Conservation (phyloP, 352 stramenopile species). For the Phytopythium vexans region DNA sequence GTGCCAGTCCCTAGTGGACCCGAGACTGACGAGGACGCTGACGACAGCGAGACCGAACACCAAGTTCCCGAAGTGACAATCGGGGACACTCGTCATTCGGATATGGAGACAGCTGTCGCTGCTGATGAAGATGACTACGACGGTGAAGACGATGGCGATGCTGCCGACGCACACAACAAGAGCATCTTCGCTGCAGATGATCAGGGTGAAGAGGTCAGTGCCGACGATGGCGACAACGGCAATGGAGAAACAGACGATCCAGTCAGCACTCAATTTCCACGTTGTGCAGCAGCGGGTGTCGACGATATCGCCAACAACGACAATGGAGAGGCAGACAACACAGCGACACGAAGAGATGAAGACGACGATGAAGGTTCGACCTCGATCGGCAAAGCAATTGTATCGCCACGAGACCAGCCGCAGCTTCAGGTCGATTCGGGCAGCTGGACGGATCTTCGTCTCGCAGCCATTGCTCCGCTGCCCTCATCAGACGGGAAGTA, state of each 20-base stretch:
- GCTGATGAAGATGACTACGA: slow-evolving; percentile 14
- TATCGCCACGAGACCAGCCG: too few species aligned
- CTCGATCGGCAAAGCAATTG: too few species aligned
- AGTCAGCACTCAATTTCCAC: background rate
- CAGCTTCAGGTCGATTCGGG: background rate
- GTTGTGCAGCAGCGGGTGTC: too few species aligned
- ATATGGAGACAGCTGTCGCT: background rate
- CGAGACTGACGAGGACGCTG: slow-evolving; percentile 3
- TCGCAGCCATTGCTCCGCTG: slow-evolving; percentile 12
- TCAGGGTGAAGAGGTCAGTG: background rate
- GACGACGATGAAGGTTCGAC: too few species aligned
- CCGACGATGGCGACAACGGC: background rate
- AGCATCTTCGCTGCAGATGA: slow-evolving; percentile 1
- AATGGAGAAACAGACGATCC: background rate
- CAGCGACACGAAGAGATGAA: too few species aligned
- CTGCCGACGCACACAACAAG: background rate
- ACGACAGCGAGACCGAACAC: slow-evolving; percentile 3
- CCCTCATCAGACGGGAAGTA: slow-evolving; percentile 11
- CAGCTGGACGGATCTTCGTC: background rate
- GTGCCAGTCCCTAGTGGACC: slow-evolving; percentile 11
- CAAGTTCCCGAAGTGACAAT: background rate
- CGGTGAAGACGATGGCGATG: background rate
- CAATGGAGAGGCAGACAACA: too few species aligned
- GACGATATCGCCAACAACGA: too few species aligned
- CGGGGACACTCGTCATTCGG: background rate